A percentile compares a stretch with the other conserved stretches of the same genome.
Conservation (phyloP, 2,329 filamentous ascomycete species). For the Aureobasidium sp. region DNA sequence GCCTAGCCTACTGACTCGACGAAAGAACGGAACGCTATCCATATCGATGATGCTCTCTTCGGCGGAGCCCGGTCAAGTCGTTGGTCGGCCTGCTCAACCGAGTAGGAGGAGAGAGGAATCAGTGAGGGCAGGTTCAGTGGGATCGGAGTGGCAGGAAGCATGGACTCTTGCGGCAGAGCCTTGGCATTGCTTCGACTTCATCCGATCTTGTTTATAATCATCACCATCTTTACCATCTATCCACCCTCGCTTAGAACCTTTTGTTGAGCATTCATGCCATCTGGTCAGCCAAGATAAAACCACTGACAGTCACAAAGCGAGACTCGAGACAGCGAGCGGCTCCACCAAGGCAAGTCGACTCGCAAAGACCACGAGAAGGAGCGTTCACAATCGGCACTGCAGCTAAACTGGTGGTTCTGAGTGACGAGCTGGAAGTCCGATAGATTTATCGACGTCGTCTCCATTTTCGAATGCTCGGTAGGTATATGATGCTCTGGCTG, state of each 20-base stretch:
- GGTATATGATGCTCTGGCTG: neutral
- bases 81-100: neutral
- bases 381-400: neutral
- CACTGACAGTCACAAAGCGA: neutral
- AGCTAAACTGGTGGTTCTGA: neutral
- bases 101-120: neutral
- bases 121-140: neutral
- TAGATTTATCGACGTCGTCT: neutral
- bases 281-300: neutral
- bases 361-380: neutral
- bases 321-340: too few relatives aligned
- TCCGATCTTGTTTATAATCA: neutral
- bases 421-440: neutral
- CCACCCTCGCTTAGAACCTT: neutral
- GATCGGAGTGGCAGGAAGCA: neutral
- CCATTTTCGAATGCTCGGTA: neutral
- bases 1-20: neutral
- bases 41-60: neutral
- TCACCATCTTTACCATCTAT: neutral
- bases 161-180: neutral
- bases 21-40: neutral
- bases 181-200: neutral
- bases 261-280: neutral
- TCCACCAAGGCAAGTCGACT: neutral
- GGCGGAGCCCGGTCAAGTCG: neutral